These are phyloP conservation scores for Haematococcus lacustris DNA, from an alignment of 139 green algal genomes.

Conservation along the genomic window DNA sequence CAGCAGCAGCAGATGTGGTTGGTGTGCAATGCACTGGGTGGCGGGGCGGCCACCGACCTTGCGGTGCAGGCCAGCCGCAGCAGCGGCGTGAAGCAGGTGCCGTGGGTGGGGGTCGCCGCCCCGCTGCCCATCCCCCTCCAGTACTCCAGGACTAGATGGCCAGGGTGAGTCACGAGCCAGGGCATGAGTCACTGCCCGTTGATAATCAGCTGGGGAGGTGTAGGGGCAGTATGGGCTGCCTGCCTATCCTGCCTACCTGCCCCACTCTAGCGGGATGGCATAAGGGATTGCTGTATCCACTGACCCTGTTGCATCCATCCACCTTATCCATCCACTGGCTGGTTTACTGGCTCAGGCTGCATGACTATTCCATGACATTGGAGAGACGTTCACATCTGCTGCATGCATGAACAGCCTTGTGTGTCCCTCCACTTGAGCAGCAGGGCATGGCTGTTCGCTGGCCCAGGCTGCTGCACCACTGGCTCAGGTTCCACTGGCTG, in stretches of 20 bases:
- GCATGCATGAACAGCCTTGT: no score
- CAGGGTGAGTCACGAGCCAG: not conserved
- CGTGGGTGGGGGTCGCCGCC: slow-evolving; percentile 67
- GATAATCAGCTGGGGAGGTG: not conserved
- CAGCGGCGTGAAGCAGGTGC: slow-evolving; percentile 43
- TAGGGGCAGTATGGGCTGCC: slow-evolving; percentile 1
- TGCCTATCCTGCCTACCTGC: not conserved
- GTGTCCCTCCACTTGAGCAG: no score
- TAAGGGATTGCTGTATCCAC: no score
- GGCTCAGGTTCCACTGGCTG: no score
- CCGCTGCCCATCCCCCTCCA: slow-evolving; percentile 12
- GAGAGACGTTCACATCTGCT: no score
- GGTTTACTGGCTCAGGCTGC: no score
- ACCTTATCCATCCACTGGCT: no score
- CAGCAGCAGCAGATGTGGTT: slow-evolving; percentile 44
- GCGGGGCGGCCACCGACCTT: slow-evolving; percentile 25
- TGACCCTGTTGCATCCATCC: no score
- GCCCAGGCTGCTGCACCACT: no score
- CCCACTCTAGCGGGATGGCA: not conserved
- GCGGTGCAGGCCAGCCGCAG: slow-evolving; percentile 18
- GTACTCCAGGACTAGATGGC: not conserved
- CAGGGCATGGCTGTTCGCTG: no score
- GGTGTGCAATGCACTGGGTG: slow-evolving; percentile 47
- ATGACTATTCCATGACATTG: no score
- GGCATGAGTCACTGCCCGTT: not conserved